Percentiles rank a stretch among this genome's conserved stretches.
Conservation (phyloP, 2,329 filamentous ascomycete species). For the Aspergillus fructus region DNA sequence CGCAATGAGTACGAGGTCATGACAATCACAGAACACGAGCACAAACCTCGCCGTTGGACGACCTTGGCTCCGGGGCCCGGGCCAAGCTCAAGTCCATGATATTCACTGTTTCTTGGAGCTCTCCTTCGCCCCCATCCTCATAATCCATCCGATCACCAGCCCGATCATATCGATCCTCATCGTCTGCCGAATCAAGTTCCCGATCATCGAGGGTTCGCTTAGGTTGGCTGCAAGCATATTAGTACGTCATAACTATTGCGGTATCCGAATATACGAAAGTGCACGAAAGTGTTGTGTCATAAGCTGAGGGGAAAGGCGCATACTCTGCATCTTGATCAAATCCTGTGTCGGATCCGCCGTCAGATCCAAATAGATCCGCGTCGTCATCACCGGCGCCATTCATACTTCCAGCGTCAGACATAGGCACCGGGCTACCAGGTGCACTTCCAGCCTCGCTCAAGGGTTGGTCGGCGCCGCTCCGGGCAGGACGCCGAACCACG, state of each 20-base stretch:
- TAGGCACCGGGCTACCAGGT: conserved; percentile 23
- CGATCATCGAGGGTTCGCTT: conserved; percentile 58
- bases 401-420: conserved; percentile 29
- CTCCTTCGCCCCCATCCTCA: conserved; percentile 40
- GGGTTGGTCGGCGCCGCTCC: conserved; percentile 24
- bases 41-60: conserved; percentile 40
- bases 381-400: conserved; percentile 39
- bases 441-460: conserved; percentile 24
- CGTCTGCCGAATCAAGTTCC: conserved; percentile 64
- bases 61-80: conserved; percentile 58
- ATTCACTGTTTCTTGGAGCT: conserved; percentile 49
- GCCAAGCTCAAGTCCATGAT: conserved; percentile 57
- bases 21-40: background rate
- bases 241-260: conserved; percentile 10
- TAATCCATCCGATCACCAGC: conserved; percentile 46
- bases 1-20: conserved; percentile 1
- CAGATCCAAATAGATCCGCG: conserved; percentile 48
- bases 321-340: conserved; percentile 36
- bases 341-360: conserved; percentile 44
- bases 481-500: conserved; percentile 35
- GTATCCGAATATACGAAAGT: background rate
- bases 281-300: background rate
- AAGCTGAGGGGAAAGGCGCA: background rate
- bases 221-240: conserved; percentile 25
- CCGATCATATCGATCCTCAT: conserved; percentile 57